phyloP scores from a whole-genome alignment of 2,329 filamentous ascomycete species.

The Blastomyces percursus region DNA sequence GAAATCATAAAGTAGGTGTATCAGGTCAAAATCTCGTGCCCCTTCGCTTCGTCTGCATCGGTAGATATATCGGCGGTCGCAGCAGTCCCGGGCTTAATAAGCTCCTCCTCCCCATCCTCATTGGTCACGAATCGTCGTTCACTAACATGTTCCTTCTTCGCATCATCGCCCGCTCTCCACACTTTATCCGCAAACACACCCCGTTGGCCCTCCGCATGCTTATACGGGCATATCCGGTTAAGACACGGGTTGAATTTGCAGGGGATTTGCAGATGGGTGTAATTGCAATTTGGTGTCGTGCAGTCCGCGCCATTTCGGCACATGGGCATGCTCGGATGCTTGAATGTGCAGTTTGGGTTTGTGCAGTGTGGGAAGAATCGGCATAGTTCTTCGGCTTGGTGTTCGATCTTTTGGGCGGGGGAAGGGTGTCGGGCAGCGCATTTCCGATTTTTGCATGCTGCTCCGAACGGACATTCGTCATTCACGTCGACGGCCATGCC shows the following conservation, averaged over 20 bases:
- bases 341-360: conserved; percentile 77
- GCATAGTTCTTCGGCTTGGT: conserved; percentile 77
- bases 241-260: conserved; percentile 90
- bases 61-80: neutral
- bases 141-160: conserved; percentile 54
- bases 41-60: neutral
- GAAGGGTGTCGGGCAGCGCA: conserved; percentile 88
- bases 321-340: conserved; percentile 72
- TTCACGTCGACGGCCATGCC: conserved; percentile 65
- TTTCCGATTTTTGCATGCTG: conserved; percentile 90
- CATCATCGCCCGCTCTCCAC: conserved; percentile 57
- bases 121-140: conserved; percentile 73
- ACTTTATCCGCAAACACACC: conserved; percentile 79
- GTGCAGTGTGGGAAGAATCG: conserved; percentile 87
- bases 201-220: conserved; percentile 83
- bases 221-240: conserved; percentile 78
- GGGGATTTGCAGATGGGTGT: conserved; percentile 70
- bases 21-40: conserved; percentile 11
- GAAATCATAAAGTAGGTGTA: neutral
- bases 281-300: conserved; percentile 70
- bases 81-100: conserved; percentile 48
- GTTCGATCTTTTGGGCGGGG: conserved; percentile 65
- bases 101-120: conserved; percentile 54
- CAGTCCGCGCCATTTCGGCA: conserved; percentile 91
- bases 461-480: conserved; percentile 73